Evolutionary conservation across 2,329 filamentous ascomycete species (phyloP).

Genomic region (Cadophora sp.): DNA sequence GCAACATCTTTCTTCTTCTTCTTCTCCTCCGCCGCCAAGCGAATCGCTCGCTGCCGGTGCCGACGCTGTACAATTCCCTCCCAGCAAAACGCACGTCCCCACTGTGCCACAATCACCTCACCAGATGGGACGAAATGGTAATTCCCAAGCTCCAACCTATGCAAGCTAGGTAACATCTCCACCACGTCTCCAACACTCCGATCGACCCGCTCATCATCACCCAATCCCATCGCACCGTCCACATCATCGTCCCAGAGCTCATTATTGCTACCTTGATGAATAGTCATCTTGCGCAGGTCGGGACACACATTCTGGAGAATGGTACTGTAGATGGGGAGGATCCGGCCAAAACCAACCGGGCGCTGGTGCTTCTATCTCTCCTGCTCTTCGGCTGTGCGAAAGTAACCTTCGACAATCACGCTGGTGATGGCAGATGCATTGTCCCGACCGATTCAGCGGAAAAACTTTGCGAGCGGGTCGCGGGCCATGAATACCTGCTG

Average conservation of each 20-base stretch:
- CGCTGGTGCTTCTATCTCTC: not conserved
- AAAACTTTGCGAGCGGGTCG: conserved; percentile 6
- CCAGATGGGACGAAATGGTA: not conserved
- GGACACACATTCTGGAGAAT: conserved; percentile 10
- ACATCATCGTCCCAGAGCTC: conserved; percentile 6
- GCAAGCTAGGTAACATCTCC: not conserved
- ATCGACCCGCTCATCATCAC: conserved; percentile 6
- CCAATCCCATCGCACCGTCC: not conserved
- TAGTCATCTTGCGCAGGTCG: not conserved
- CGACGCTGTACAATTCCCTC: not conserved
- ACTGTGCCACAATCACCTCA: not conserved
- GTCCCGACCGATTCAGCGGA: not conserved
- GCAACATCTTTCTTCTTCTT: not conserved
- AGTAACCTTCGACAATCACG: not conserved
- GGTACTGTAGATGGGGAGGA: conserved; percentile 1
- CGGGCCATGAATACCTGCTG: not conserved
- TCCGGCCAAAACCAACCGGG: not conserved
- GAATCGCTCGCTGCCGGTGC: not conserved
- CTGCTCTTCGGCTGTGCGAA: not conserved
- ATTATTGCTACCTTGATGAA: not conserved
- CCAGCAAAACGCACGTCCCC: conserved; percentile 7
- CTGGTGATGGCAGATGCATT: not conserved
- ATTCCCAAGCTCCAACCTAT: not conserved
- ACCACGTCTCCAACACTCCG: not conserved
- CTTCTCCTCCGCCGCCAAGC: not conserved